These are phyloP conservation scores for Mucor lusitanicus DNA, from an alignment of 371 early-diverging fungal genomes.

Conservation along the genomic window DNA sequence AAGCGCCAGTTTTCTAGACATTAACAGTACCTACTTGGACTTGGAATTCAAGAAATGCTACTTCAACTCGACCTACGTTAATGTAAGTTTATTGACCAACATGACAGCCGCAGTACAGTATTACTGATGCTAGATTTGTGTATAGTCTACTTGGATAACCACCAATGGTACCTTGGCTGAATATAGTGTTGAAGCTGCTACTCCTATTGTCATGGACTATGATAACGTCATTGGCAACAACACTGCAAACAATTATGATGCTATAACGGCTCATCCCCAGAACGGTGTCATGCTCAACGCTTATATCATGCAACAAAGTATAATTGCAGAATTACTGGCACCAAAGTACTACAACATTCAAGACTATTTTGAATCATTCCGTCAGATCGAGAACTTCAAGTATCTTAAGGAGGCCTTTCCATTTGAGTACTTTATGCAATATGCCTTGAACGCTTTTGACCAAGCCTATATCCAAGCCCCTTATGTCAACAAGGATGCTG, in stretches of 20 bases:
- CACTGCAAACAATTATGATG: neutral
- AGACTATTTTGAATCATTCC: neutral
- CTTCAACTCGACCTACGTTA: conserved; percentile 9
- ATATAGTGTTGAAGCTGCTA: neutral
- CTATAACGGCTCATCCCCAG: neutral
- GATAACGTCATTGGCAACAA: conserved; percentile 22
- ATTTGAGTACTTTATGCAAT: conserved; percentile 1
- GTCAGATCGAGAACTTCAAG: neutral
- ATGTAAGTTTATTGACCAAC: neutral
- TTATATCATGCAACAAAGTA: conserved; percentile 21
- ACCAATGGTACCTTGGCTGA: neutral
- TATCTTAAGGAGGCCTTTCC: neutral
- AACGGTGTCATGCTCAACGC: conserved; percentile 13
- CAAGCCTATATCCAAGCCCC: conserved; percentile 13
- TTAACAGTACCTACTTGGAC: neutral
- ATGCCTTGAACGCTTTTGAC: neutral
- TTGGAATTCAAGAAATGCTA: conserved; percentile 11
- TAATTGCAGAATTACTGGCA: conserved; percentile 4
- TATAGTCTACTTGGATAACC: conserved; percentile 16
- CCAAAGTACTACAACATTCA: conserved; percentile 6
- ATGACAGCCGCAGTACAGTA: neutral
- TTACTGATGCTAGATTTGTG: neutral
- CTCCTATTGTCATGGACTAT: conserved; percentile 18
- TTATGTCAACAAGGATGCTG: neutral
- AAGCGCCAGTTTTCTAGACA: neutral